A percentile compares a stretch with the other conserved stretches of the same genome.
These are phyloP conservation scores for Allium fistulosum DNA, from an alignment of 106 monocot genomes.

Conservation along the genomic window DNA sequence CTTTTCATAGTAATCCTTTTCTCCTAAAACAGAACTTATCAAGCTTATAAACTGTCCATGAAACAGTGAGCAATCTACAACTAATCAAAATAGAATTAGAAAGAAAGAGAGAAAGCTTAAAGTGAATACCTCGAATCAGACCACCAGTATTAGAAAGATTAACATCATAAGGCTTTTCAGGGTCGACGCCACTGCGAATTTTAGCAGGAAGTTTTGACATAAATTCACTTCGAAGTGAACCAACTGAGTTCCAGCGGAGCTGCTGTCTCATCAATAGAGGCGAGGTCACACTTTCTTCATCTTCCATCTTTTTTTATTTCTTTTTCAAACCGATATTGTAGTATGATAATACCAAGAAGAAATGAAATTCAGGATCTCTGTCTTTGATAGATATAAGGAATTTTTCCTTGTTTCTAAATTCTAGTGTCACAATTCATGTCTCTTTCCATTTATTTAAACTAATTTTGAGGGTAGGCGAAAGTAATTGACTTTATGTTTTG, in stretches of 20 bases:
- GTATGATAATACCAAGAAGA: too few species aligned
- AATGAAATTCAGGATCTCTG: too few species aligned
- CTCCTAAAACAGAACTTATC: constrained; percentile 31
- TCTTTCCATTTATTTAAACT: too few species aligned
- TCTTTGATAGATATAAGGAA: too few species aligned
- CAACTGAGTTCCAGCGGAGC: constrained; percentile 27
- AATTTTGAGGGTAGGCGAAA: too few species aligned
- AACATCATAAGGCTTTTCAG: constrained; percentile 45
- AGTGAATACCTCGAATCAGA: constrained; percentile 23
- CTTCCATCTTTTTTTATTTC: neutral
- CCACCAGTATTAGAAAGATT: constrained; percentile 42
- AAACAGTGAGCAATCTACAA: neutral
- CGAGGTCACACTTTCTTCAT: neutral
- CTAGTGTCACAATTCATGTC: too few species aligned
- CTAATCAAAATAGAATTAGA: neutral
- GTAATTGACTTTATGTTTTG: too few species aligned
- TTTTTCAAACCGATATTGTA: too few species aligned
- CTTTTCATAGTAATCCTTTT: constrained; percentile 82
- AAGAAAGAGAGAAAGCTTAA: neutral
- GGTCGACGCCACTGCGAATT: constrained; percentile 41
- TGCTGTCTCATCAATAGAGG: constrained; percentile 8
- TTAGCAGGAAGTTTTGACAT: constrained; percentile 55
- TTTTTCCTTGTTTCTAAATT: too few species aligned
- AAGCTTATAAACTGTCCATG: neutral
- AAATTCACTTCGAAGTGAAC: constrained; percentile 42